phyloP scores from a whole-genome alignment of 2,329 filamentous ascomycete species.

The Talaromyces funiculosus region DNA sequence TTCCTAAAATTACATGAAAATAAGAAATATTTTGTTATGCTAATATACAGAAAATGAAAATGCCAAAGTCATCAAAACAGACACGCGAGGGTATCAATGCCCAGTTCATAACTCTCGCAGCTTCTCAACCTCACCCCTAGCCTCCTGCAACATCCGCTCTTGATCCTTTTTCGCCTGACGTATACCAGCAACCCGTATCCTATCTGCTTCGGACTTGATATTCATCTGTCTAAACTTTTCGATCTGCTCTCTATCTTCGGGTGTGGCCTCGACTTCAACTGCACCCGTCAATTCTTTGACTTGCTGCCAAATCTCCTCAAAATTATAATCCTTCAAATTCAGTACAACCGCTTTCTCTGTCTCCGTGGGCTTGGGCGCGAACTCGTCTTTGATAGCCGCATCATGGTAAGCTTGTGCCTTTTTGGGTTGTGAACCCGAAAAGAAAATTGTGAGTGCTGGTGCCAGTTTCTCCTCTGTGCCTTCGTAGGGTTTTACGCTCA shows the following conservation, averaged over 20 bases:
- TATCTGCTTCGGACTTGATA: conserved; percentile 34
- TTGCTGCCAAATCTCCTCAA: conserved; percentile 39
- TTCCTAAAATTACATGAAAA: neutral
- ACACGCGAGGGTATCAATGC: neutral
- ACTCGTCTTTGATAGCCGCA: conserved; percentile 25
- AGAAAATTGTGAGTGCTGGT: conserved; percentile 37
- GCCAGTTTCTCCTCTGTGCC: conserved; percentile 42
- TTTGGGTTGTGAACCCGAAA: conserved; percentile 27
- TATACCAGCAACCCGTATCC: conserved; percentile 31
- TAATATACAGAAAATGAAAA: conserved; percentile 12
- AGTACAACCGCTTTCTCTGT: conserved; percentile 31
- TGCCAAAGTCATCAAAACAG: neutral
- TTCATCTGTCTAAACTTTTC: conserved; percentile 32
- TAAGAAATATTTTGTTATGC: neutral
- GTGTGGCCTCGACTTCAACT: conserved; percentile 27
- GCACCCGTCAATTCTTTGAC: conserved; percentile 39
- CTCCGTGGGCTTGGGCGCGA: conserved; percentile 28
- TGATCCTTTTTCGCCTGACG: conserved; percentile 42
- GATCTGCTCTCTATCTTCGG: conserved; percentile 33
- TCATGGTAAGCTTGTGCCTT: conserved; percentile 22
- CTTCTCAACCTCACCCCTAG: conserved; percentile 40
- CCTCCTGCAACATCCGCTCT: conserved; percentile 40
- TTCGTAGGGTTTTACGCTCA: conserved; percentile 68
- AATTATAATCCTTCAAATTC: conserved; percentile 35
- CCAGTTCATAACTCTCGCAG: conserved; percentile 29